Evolutionary conservation across 371 early-diverging fungal genomes (phyloP), one percentile per base, ranked within the genome.

Genomic region (Chytridium lagenaria): DNA sequence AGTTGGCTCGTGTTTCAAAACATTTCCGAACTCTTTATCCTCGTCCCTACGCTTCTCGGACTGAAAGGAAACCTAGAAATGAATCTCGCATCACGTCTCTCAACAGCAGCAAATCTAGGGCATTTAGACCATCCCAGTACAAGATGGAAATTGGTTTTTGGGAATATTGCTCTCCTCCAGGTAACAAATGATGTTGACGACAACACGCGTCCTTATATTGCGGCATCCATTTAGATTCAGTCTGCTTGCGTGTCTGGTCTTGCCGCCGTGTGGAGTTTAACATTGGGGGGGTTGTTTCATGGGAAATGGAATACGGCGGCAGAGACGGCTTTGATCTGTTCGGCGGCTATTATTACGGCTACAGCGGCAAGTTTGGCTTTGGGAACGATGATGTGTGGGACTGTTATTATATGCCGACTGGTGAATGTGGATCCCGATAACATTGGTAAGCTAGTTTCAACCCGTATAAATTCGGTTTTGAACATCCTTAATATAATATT

Each of bases 51-150:
- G 51, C 78, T 95, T 44, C 78, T 93, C 55, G 93, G 93, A 74
- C 81, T 94, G 34, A 95, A 94, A 73, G 94, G 95, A 74, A 95
- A 94, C 79, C 84, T 94, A 37, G 94, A 94, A 83, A 91, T 93
- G 89, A 95, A 93, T 75, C 84, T 94, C 68, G 91, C 93, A 5
- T 89, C 94, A 30, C 84, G 95, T 22, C 81, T 94, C 31, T 91
- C 93, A 1, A 94, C 95, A 2, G 88, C 88, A 40, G 90, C 90
- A 84, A 85, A 74, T 50, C 3, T 74, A 31, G 78, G 78, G 16
- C 51, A 52, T 22, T 59, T 77, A 1, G 78, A 74, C 49, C 52
- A 67, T 36, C 75, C 74, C 7, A 57, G 23, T 2, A 33, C 68
- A 15, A 50, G 75, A 2, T 70, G 72, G 72, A 61, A 55, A 49